These are phyloP conservation scores for Trametes gibbosa DNA, from an alignment of 768 basidiomycete species.

Conservation along the genomic window DNA sequence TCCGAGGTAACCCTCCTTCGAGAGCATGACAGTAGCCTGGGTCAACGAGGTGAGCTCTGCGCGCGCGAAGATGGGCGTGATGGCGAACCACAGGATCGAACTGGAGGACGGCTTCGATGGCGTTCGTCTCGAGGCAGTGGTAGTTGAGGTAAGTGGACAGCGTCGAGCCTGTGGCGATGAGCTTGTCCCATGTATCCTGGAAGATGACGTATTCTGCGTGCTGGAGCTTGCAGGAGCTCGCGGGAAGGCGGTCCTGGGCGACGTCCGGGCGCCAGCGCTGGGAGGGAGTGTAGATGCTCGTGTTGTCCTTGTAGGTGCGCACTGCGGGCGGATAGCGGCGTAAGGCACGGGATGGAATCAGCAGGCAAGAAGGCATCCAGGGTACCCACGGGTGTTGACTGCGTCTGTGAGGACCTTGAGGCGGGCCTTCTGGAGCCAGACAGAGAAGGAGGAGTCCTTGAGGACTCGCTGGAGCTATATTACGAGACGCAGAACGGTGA, in stretches of 20 bases:
- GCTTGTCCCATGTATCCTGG: not conserved
- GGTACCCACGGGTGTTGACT: conserved; percentile 8
- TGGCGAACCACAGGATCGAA: conserved; percentile 5
- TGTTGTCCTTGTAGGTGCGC: conserved; percentile 7
- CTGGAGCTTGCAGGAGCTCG: conserved; percentile 13
- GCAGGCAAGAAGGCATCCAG: not conserved
- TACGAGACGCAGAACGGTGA: not conserved
- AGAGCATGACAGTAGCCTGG: not conserved
- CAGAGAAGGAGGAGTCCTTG: conserved; percentile 8
- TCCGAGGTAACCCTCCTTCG: not conserved
- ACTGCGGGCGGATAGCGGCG: not conserved
- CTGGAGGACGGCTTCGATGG: conserved; percentile 7
- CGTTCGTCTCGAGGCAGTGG: conserved; percentile 11
- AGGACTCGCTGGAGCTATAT: conserved; percentile 9
- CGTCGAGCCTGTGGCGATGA: not conserved
- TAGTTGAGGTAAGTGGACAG: conserved; percentile 8
- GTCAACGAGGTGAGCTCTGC: not conserved
- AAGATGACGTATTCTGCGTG: conserved; percentile 9
- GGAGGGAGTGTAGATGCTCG: conserved; percentile 11
- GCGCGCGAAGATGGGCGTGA: not conserved
- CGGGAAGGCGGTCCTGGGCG: conserved; percentile 6
- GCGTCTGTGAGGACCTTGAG: conserved; percentile 5
- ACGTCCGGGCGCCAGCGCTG: conserved; percentile 11
- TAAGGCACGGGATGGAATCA: too few relatives aligned
- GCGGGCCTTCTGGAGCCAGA: conserved; percentile 7